A percentile compares a stretch with the other conserved stretches of the same genome.
phyloP scores from a whole-genome alignment of 129 eudicot species.

The Flaveria linearis region DNA sequence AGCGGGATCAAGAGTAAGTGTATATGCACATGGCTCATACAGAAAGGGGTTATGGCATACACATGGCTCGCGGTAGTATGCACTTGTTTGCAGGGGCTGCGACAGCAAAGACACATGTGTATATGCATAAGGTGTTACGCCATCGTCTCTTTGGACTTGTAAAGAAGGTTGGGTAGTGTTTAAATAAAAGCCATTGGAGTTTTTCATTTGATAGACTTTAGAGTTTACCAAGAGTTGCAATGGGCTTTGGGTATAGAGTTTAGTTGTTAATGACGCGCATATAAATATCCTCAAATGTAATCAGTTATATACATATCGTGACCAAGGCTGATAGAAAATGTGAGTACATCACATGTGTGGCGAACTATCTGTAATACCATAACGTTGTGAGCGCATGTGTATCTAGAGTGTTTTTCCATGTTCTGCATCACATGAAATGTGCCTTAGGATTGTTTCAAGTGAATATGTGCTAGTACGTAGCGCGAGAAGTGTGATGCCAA shows the following conservation, averaged over 20 bases:
- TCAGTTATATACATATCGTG: background rate
- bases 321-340: background rate
- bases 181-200: background rate
- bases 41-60: constrained; percentile 18
- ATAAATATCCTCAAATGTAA: background rate
- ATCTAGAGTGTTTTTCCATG: background rate
- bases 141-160: constrained; percentile 7
- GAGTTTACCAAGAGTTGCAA: background rate
- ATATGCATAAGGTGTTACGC: background rate
- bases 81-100: background rate
- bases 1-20: background rate
- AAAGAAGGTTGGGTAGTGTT: constrained; percentile 1
- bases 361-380: background rate
- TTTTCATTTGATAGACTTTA: constrained; percentile 15
- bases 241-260: background rate
- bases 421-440: constrained; percentile 10
- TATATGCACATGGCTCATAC: background rate
- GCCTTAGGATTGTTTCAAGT: background rate
- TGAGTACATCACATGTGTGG: constrained; percentile 14
- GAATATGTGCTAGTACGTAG: background rate
- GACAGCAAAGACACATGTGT: background rate
- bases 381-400: background rate
- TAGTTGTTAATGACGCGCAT: background rate
- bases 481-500: constrained; percentile 9
- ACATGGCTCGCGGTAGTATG: background rate